Percentiles rank a stretch among this genome's conserved stretches.
Conservation (phyloP, 148 eudicot genomes). For the Camellia japonica region DNA sequence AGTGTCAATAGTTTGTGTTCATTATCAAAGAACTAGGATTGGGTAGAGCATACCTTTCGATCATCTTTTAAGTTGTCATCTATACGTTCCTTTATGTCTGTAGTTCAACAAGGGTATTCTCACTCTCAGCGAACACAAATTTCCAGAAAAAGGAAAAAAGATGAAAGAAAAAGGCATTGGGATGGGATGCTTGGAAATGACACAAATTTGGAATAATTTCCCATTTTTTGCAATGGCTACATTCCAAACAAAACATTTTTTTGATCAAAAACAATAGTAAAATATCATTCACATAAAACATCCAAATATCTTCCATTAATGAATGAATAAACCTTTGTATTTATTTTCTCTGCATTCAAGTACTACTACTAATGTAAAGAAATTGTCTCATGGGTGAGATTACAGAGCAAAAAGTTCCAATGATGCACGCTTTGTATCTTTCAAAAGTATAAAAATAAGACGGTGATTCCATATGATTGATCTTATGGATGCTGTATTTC, state of each 20-base stretch:
- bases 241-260: background rate
- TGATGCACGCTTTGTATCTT: background rate
- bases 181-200: background rate
- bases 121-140: background rate
- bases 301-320: background rate
- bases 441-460: background rate
- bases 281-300: background rate
- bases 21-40: background rate
- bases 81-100: slow-evolving; percentile 35
- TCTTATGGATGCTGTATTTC: background rate
- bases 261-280: background rate
- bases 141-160: background rate
- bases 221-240: background rate
- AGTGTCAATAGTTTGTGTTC: background rate
- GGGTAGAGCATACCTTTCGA: slow-evolving; percentile 30
- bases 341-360: background rate
- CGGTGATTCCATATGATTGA: no score
- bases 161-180: background rate
- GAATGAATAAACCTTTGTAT: background rate
- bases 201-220: background rate
- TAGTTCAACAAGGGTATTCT: slow-evolving; percentile 6
- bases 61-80: slow-evolving; percentile 33
- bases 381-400: background rate
- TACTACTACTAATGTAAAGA: background rate
- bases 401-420: background rate